Percentiles rank a stretch among this genome's conserved stretches.
phyloP scores from a whole-genome alignment of 768 basidiomycete species.

The Dentipellis fragilis region DNA sequence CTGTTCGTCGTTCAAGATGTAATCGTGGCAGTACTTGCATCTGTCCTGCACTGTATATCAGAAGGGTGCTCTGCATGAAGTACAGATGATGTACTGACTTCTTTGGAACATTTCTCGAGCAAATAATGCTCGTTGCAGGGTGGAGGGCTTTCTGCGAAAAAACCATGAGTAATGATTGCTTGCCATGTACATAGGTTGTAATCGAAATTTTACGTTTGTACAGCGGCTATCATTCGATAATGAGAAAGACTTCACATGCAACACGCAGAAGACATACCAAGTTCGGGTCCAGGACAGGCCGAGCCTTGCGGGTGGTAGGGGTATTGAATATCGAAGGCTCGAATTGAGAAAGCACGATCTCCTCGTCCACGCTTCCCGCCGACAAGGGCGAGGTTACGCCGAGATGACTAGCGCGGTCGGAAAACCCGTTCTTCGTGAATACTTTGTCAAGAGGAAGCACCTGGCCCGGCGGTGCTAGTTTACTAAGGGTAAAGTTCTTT shows the following conservation, averaged over 20 bases:
- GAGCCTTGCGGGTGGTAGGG: neutral
- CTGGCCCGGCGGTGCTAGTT: slow-evolving; percentile 41
- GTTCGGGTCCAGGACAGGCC: neutral
- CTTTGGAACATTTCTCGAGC: slow-evolving; percentile 64
- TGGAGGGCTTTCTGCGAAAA: slow-evolving; percentile 57
- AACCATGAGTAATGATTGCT: neutral
- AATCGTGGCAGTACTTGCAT: slow-evolving; percentile 83
- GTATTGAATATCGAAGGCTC: neutral
- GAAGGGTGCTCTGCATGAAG: too few relatives aligned
- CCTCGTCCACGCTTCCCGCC: neutral
- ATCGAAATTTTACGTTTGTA: slow-evolving; percentile 6
- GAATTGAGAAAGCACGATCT: neutral
- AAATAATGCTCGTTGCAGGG: slow-evolving; percentile 82
- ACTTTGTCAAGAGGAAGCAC: slow-evolving; percentile 42
- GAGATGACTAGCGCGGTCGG: neutral
- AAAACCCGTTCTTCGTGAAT: slow-evolving; percentile 30
- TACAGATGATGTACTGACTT: too few relatives aligned
- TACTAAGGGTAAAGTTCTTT: slow-evolving; percentile 30
- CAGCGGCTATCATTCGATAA: neutral
- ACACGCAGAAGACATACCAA: neutral
- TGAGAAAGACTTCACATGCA: neutral
- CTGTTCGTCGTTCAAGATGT: slow-evolving; percentile 61
- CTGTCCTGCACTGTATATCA: slow-evolving; percentile 26
- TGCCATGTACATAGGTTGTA: slow-evolving; percentile 2
- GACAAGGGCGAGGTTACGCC: neutral